These are phyloP conservation scores for Mycena chlorophos DNA, from an alignment of 768 basidiomycete species.

Conservation along the genomic window DNA sequence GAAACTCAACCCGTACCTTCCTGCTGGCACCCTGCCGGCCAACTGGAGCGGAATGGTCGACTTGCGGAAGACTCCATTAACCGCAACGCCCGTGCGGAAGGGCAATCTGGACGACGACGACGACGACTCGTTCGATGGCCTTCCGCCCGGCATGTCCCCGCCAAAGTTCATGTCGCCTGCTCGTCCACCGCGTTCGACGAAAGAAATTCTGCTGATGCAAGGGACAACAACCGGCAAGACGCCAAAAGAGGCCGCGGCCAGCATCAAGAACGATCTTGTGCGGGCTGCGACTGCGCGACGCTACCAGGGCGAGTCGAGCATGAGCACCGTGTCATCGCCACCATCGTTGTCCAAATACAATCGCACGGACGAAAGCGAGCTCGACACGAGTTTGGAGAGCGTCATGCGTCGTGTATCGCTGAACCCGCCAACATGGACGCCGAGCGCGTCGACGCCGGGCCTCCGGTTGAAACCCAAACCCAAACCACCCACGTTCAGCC, in stretches of 20 bases:
- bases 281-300: slow-evolving; percentile 42
- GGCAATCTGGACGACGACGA: slow-evolving; percentile 36
- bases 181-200: slow-evolving; percentile 48
- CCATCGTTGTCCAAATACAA: slow-evolving; percentile 72
- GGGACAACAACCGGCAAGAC: slow-evolving; percentile 74
- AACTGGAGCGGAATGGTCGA: slow-evolving; percentile 78
- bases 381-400: slow-evolving; percentile 64
- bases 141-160: slow-evolving; percentile 61
- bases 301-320: slow-evolving; percentile 52
- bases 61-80: slow-evolving; percentile 55
- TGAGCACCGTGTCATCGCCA: slow-evolving; percentile 68
- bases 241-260: slow-evolving; percentile 67
- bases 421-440: slow-evolving; percentile 35
- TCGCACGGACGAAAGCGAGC: slow-evolving; percentile 46
- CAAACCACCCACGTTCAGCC: slow-evolving; percentile 15
- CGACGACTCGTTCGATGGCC: slow-evolving; percentile 53
- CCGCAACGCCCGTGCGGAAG: slow-evolving; percentile 43
- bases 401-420: slow-evolving; percentile 67
- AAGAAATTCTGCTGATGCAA: slow-evolving; percentile 47
- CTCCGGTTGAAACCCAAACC: slow-evolving; percentile 34
- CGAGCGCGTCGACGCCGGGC: slow-evolving; percentile 24
- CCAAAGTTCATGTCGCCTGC: slow-evolving; percentile 58
- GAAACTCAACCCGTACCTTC: slow-evolving; percentile 61
- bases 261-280: slow-evolving; percentile 67
- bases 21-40: slow-evolving; percentile 46